Evolutionary conservation across 2,329 filamentous ascomycete genomes (phyloP).

Genomic region (Ophiostoma triangulosporum): DNA sequence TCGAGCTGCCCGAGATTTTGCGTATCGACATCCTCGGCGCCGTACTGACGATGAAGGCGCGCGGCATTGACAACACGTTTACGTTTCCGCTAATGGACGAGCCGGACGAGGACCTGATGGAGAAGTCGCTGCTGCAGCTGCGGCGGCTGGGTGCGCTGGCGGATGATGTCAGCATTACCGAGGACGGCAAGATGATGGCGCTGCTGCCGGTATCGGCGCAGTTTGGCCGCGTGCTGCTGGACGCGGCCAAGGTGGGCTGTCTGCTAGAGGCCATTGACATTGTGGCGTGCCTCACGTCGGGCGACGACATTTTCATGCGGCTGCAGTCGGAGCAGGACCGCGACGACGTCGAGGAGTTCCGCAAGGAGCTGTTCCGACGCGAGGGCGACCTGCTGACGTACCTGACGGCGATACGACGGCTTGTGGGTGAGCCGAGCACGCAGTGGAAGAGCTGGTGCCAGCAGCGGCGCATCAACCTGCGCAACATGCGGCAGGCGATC

Average conservation of each 20-base stretch:
- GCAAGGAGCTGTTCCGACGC: constrained; percentile 44
- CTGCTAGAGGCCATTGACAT: constrained; percentile 77
- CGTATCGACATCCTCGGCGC: constrained; percentile 79
- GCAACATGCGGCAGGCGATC: constrained; percentile 49
- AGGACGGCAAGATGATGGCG: constrained; percentile 62
- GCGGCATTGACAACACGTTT: constrained; percentile 69
- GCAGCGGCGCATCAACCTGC: constrained; percentile 39
- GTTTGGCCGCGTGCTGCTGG: constrained; percentile 69
- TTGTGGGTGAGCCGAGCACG: constrained; percentile 37
- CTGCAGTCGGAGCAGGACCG: constrained; percentile 42
- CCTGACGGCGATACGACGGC: constrained; percentile 48
- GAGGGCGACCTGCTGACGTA: constrained; percentile 54
- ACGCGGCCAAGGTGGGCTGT: constrained; percentile 61
- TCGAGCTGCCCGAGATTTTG: constrained; percentile 74
- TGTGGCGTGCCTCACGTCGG: constrained; percentile 49
- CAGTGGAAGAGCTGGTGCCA: constrained; percentile 46
- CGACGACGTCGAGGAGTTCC: constrained; percentile 38
- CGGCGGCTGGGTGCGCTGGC: constrained; percentile 65
- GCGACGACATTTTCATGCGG: constrained; percentile 49
- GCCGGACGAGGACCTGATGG: constrained; percentile 62
- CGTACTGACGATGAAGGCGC: constrained; percentile 83
- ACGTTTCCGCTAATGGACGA: constrained; percentile 75
- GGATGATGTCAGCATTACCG: constrained; percentile 59
- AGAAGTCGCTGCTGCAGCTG: constrained; percentile 70
- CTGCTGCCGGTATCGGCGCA: constrained; percentile 71